A percentile compares a stretch with the other conserved stretches of the same genome.
Conservation (phyloP, 2,329 filamentous ascomycete genomes). For the Fusarium austroafricanum region DNA sequence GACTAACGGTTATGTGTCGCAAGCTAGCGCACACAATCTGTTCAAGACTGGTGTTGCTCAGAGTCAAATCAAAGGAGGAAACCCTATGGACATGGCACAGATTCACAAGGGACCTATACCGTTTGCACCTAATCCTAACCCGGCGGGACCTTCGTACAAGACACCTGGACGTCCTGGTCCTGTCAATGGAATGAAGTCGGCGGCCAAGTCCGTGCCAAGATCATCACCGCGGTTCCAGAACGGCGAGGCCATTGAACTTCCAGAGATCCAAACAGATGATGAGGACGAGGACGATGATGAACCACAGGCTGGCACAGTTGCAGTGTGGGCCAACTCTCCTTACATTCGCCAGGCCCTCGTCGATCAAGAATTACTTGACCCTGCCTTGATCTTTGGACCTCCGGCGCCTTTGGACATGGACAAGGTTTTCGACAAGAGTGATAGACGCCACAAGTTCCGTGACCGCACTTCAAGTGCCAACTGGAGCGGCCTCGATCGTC, state of each 20-base stretch:
- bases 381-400: slow-evolving; percentile 86
- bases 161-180: slow-evolving; percentile 71
- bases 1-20: slow-evolving; percentile 70
- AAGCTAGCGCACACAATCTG: slow-evolving; percentile 65
- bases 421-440: slow-evolving; percentile 92
- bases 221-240: slow-evolving; percentile 89
- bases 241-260: slow-evolving; percentile 89
- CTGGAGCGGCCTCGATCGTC: slow-evolving; percentile 83
- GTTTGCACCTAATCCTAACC: slow-evolving; percentile 78
- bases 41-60: slow-evolving; percentile 77
- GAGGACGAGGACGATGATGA: slow-evolving; percentile 83
- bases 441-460: slow-evolving; percentile 87
- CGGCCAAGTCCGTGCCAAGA: slow-evolving; percentile 69
- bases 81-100: slow-evolving; percentile 87
- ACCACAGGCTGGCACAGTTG: slow-evolving; percentile 66
- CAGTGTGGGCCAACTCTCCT: slow-evolving; percentile 90
- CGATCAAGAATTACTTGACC: slow-evolving; percentile 72
- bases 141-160: slow-evolving; percentile 70
- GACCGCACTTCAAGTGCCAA: slow-evolving; percentile 93
- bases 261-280: slow-evolving; percentile 94
- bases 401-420: slow-evolving; percentile 93
- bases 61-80: slow-evolving; percentile 69
- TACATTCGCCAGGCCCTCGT: slow-evolving; percentile 80
- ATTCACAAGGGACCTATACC: slow-evolving; percentile 90
- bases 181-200: slow-evolving; percentile 61